A percentile compares a stretch with the other conserved stretches of the same genome.
Conservation (phyloP, 768 basidiomycete species). For the Amanita subjunquillea region DNA sequence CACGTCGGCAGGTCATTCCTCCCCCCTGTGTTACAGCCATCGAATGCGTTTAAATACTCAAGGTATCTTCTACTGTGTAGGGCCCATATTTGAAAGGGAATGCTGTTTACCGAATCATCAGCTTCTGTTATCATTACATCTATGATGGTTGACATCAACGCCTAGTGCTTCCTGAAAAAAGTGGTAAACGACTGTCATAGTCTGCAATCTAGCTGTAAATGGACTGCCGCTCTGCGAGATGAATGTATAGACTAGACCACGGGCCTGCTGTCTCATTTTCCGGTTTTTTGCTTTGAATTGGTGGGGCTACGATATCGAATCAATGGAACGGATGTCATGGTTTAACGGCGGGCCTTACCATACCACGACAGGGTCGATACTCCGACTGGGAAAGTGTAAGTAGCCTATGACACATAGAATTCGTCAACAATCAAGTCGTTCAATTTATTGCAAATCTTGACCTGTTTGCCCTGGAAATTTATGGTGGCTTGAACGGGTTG, state of each 20-base stretch:
- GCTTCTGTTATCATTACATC: no score
- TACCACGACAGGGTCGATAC: slow-evolving; percentile 50
- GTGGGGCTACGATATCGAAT: neutral
- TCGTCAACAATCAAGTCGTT: neutral
- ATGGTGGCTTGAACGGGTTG: slow-evolving; percentile 49
- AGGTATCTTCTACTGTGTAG: no score
- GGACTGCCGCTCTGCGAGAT: neutral
- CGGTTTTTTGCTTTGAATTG: neutral
- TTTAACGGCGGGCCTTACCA: slow-evolving; percentile 14
- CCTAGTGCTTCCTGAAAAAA: neutral
- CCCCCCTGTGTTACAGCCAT: no score
- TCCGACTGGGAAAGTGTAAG: slow-evolving; percentile 71
- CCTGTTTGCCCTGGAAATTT: slow-evolving; percentile 53
- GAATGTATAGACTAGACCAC: neutral
- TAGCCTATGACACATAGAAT: slow-evolving; percentile 28
- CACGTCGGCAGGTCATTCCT: no score
- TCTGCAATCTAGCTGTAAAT: neutral
- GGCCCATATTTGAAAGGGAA: no score
- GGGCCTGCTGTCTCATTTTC: neutral
- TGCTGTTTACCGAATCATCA: no score
- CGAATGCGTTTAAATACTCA: no score
- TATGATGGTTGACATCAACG: neutral
- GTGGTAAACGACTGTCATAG: neutral
- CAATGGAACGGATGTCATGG: neutral
- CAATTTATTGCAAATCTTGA: slow-evolving; percentile 11